Base-by-base conservation (phyloP, 345 rosid genomes). In the Rhizophora mangle region DNA sequence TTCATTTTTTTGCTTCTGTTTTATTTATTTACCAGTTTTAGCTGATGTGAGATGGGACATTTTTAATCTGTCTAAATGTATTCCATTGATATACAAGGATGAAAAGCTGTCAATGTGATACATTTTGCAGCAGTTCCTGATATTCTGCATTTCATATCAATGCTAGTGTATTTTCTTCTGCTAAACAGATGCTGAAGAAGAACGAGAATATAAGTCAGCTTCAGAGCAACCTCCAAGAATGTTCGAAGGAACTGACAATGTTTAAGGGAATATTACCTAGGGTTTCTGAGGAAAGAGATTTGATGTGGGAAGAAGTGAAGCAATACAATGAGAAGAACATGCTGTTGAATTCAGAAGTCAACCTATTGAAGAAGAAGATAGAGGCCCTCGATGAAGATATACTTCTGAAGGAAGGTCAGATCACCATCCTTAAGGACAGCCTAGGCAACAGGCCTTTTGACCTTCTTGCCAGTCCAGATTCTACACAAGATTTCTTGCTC, bases 351-450 rank as follows among this genome's bases (percentile, higher is more conserved):
- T 85, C 87, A 1, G 96, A 96, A 86, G 82, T 85, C 30, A 82
- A 80, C 30, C 22, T 58, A 26, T 75, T 92, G 77, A 96, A 83
- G 80, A 90, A 78, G 76, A 88, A 83, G 80, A 76, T 90, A 24
- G 96, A 92, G 60, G 72, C 72, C 59, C 78, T 92, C 52, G 98
- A 96, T 32, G 98, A 90, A 76, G 96, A 85, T 39, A 70, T 90
- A 16, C 90, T 86, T 39, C 67, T 90, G 75, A 96, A 89, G 82
- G 99, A 92, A 85, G 97, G 99, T 20, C 89, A 95, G 75, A 90
- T 95, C 71, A 88, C 94, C 53, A 92, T 95, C 69, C 80, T 92
- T 32, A 90, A 87, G 75, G 99, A 96, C 82, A 65, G 87, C 47
- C 52, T 92, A 6, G 79, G 86, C 68, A 83, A 68, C 75, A 83